These are phyloP conservation scores for Xylaria sp. DNA, from an alignment of 2,329 filamentous ascomycete genomes.

Conservation along the genomic window DNA sequence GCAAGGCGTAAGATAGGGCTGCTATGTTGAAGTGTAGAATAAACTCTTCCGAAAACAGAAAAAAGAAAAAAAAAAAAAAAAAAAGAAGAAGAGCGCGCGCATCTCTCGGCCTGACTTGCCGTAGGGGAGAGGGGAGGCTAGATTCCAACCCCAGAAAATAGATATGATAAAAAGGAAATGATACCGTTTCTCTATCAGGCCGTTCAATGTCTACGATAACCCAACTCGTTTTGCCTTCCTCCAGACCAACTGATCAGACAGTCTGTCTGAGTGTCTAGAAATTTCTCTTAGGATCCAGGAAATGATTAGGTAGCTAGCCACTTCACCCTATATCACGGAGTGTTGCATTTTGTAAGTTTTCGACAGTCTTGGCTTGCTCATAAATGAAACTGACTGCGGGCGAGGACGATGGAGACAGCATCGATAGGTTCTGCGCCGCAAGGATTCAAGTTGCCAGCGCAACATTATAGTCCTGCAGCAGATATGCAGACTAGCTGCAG, in stretches of 20 bases:
- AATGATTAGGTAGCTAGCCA: constrained; percentile 16
- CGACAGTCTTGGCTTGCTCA: constrained; percentile 14
- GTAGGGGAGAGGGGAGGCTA: background rate
- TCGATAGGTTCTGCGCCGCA: constrained; percentile 39
- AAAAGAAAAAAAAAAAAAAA: no score
- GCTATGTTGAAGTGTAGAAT: constrained; percentile 37
- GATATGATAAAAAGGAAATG: background rate
- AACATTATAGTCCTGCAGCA: constrained; percentile 46
- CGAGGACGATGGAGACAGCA: constrained; percentile 37
- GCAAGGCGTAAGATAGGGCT: constrained; percentile 28
- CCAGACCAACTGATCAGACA: constrained; percentile 20
- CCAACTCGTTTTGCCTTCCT: background rate
- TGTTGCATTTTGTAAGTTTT: constrained; percentile 23
- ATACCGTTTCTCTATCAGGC: constrained; percentile 29
- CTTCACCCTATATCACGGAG: constrained; percentile 38
- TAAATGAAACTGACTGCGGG: constrained; percentile 16
- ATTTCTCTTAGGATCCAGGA: constrained; percentile 25
- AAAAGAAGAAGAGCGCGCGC: no score
- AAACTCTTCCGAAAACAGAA: background rate
- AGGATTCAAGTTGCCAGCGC: constrained; percentile 49
- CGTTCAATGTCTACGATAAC: constrained; percentile 34
- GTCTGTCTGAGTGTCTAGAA: background rate
- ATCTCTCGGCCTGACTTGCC: constrained; percentile 24
- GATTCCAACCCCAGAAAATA: constrained; percentile 3
- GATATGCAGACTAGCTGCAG: constrained; percentile 45